Evolutionary conservation across 108 stramenopile genomes (phyloP), one percentile per base, ranked within the genome.

Genomic region (Seminavis robusta): DNA sequence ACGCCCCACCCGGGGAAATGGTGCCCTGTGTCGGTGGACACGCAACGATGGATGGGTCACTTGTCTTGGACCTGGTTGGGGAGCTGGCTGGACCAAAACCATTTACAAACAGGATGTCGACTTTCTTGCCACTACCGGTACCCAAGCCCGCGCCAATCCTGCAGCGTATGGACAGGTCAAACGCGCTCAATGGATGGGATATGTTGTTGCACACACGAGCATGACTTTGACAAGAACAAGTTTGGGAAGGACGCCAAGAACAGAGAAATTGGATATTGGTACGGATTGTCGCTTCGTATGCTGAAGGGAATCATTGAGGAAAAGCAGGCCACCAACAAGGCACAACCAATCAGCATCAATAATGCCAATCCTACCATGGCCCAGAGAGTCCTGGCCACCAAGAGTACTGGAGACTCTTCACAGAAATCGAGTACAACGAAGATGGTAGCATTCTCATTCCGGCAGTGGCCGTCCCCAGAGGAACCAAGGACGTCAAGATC

Each of bases 11-110:
- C 50, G 25, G 23, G 63, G 63, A 0, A 52, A 64, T 33, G 63
- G 41, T 15, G 63, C 63, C 4, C 16, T 64, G 42, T 44, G 55
- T 16, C 53, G 43, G 15, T 64, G 53, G 53, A 64, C 36, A 20
- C 54, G 36, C 9, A 30, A 28, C 33, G 31, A 1, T 11, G 50
- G 41, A 17, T 64, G 63, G 63, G 5, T 19, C 8, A 50, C 56
- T 6, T 33, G 33, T 33, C 32, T 64, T 9, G 63, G 63, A 3
- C 27, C 25, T 4, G 38, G 33, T 15, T 64, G 63, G 63, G 52
- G 49, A n/a, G 39, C 19, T n/a, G 49, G 63, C 4, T 64, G 45
- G 52, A 55, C 54, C 20, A 20, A 9, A 0, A 55, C 54, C 7
- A 23, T 8, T 10, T 55, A 55, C 26, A 3, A 8, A 8, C 33